These are phyloP conservation scores for Xerocomus potaroensis DNA, from an alignment of 768 basidiomycete species.

Conservation along the genomic window DNA sequence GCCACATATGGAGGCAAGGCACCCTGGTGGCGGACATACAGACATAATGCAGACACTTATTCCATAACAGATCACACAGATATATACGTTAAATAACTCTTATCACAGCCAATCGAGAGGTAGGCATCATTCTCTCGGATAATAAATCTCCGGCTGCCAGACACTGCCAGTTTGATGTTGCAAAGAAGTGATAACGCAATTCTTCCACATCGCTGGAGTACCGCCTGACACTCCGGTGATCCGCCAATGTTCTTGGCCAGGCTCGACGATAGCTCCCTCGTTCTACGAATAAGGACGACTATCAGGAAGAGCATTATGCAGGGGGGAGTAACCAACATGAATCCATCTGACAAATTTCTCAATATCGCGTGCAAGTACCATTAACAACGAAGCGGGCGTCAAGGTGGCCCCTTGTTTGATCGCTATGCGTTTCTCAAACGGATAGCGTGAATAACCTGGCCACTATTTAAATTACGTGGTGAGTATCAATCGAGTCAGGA, in stretches of 20 bases:
- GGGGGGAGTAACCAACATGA: conserved; percentile 24
- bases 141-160: conserved; percentile 44
- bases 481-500: not conserved
- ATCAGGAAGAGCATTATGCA: not conserved
- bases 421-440: conserved; percentile 36
- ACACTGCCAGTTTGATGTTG: conserved; percentile 37
- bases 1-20: too few relatives aligned
- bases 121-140: conserved; percentile 12
- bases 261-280: conserved; percentile 28
- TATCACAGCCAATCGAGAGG: not conserved
- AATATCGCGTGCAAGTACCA: conserved; percentile 29
- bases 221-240: conserved; percentile 23
- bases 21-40: conserved; percentile 1
- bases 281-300: conserved; percentile 14
- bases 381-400: conserved; percentile 30
- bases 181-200: conserved; percentile 37
- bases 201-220: conserved; percentile 22
- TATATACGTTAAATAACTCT: conserved; percentile 6
- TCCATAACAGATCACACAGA: conserved; percentile 6
- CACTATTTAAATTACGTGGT: conserved; percentile 31
- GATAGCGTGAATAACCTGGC: conserved; percentile 43
- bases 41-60: conserved; percentile 11
- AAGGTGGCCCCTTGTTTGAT: conserved; percentile 31
- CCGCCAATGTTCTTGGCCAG: conserved; percentile 37
- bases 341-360: conserved; percentile 29